Base-by-base conservation (phyloP, 2,329 filamentous ascomycete genomes). In the Diaporthe vexans region DNA sequence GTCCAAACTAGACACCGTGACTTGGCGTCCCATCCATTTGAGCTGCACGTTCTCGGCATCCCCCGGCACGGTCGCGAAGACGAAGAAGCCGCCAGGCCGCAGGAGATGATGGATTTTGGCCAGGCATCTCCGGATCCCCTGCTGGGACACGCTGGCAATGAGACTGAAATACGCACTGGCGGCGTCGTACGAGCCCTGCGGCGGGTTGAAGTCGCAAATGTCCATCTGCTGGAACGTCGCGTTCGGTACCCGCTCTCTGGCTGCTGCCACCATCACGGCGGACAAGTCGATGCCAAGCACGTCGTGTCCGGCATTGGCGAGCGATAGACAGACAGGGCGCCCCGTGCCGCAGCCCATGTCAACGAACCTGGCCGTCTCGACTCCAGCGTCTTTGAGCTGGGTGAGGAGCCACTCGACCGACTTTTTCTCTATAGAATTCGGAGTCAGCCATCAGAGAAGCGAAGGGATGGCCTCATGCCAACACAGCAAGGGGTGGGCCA, bases 341-440 rank as follows among this genome's bases (percentile, higher is more conserved):
- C 80, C 79, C 10, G 80, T 81, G 59, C 79, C 80, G 72, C 78
- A 81, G 74, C 80, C 80, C 13, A 81, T 76, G 71, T 81, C 80
- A 56, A 81, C 74, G 56, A 79, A 73, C 13, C 40, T 74, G 71
- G 76, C 76, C 26, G 43, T 52, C 37, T 70, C 73, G 29, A 58
- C 67, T n/a, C 73, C 72, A 10, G 54, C 13, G 1, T 61, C 15
- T 21, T 75, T 58, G 43, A 80, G 77, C 67, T 77, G 69, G 29
- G 71, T 51, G 15, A 80, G 71, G n/a, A 80, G 75, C 79, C 79
- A 80, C 40, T 75, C n/a, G 43, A 80, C 51, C 19, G 79, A 78
- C 17, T 72, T 76, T 3, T 71, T 75, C 70, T 79, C 37, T 40
- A 5, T 4, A 40, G 37, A 11, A 40, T 40, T 40, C 37, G 37